Base-by-base conservation (phyloP, 257 asterid genomes). In the Linderniella brevidens region DNA sequence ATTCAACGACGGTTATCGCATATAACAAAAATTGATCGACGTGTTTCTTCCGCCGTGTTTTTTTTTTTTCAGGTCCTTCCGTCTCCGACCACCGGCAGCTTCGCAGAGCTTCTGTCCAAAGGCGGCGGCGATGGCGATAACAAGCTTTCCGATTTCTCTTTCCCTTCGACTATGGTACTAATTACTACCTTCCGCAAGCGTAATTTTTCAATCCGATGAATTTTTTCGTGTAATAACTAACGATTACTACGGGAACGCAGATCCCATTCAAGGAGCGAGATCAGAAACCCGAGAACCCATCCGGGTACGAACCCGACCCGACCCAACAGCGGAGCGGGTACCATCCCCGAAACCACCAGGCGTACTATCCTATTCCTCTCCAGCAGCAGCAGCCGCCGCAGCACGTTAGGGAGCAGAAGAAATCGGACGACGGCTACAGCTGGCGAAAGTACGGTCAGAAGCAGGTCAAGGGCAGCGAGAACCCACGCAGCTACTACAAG, bases 361-460 rank as follows among this genome's bases (percentile, higher is more conserved):
- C 54, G 17, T 20, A 61, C 20, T 64, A 64, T 11, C 6, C 66
- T 13, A 59, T 49, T 41, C 55, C 60, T 8, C 49, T 4, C 19
- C 71, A 50, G 18, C 12, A 59, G 48, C 62, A 61, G 8, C 92
- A 64, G 14, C 78, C 76, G 20, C 50, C 70, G 41, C 86, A 73
- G 49, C 72, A 78, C 53, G 65, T 61, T 6, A 66, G 85, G 56
- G 93, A 82, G 37, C 92, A 79, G 59, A 78, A 59, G 35, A 80
- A 67, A 59, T 80, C 95, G 0, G 93, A 85, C 8, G 95, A 85
- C 29, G 95, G 95, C 8, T 85, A 85, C 70, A 80, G 75, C 38
- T 85, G 95, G 95, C 67, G 93, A 13, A 85, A 85, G 15, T 85
- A 86, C 19, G 96, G 96, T 5, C 92, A 86, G 46, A 86, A 86